Conservation (phyloP, 331 rosid genomes). For the Pyrus hybrid region DNA sequence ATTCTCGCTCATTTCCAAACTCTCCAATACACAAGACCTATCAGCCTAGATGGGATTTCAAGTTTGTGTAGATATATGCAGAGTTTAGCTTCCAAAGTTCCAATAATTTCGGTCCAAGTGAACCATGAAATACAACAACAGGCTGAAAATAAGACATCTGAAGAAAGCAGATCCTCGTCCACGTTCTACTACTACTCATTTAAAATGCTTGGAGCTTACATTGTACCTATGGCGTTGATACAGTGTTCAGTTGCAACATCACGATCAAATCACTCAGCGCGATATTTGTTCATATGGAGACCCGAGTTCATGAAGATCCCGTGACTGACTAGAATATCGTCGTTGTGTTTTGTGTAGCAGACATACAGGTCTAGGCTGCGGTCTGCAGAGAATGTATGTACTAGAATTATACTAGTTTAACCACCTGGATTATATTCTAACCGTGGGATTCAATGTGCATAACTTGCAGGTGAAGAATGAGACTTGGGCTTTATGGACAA, state of each 20-base stretch:
- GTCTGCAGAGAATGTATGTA: no score
- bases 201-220: constrained; percentile 85
- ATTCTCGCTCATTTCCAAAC: constrained; percentile 56
- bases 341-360: not conserved
- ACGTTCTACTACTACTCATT: constrained; percentile 74
- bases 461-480: constrained; percentile 66
- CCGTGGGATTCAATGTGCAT: constrained; percentile 4
- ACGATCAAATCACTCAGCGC: no score
- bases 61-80: constrained; percentile 79
- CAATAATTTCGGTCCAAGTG: constrained; percentile 79
- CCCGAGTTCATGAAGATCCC: not conserved
- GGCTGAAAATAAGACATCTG: constrained; percentile 43
- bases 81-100: constrained; percentile 57
- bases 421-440: not conserved
- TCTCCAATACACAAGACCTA: constrained; percentile 76
- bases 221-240: no score
- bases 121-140: constrained; percentile 73
- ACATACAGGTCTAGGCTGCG: not conserved
- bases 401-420: not conserved
- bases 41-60: constrained; percentile 89
- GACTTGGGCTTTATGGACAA: constrained; percentile 70
- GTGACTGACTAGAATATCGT: not conserved
- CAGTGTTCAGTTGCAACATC: no score
- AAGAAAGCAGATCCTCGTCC: constrained; percentile 74
- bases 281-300: no score